Evolutionary conservation across 148 eudicot genomes (phyloP).

Genomic region (Beta vulgaris): DNA sequence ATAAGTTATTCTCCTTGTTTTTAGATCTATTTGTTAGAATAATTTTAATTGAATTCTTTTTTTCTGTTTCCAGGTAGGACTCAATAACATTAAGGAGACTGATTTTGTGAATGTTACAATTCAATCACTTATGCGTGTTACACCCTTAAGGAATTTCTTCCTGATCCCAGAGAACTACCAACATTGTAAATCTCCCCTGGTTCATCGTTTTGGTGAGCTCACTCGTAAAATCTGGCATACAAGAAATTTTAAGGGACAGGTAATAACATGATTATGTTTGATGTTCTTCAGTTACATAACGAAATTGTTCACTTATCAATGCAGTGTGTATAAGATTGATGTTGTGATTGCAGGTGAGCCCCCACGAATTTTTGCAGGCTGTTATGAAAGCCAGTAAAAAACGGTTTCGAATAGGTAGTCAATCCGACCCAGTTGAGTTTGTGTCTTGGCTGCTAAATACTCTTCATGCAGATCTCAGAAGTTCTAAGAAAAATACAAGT

Average conservation of each 20-base stretch:
- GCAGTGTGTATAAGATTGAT: background rate
- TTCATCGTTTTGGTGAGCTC: conserved; percentile 96
- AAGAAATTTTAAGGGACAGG: conserved; percentile 98
- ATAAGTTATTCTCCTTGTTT: background rate
- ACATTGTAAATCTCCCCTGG: conserved; percentile 75
- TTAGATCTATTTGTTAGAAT: background rate
- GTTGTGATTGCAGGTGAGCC: conserved; percentile 70
- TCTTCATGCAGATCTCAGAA: conserved; percentile 68
- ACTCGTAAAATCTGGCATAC: conserved; percentile 95
- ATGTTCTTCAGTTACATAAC: background rate
- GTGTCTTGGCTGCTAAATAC: conserved; percentile 95
- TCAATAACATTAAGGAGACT: conserved; percentile 85
- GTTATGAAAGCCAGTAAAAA: conserved; percentile 93
- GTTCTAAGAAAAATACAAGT: conserved; percentile 62
- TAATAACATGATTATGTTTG: conserved; percentile 27
- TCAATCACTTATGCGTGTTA: conserved; percentile 92
- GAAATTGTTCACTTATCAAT: background rate
- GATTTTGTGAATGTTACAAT: conserved; percentile 96
- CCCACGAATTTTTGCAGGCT: conserved; percentile 97
- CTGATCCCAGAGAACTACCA: conserved; percentile 89
- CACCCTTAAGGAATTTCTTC: conserved; percentile 93
- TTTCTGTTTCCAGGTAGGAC: conserved; percentile 63
- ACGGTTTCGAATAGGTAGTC: conserved; percentile 76
- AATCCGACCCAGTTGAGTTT: conserved; percentile 95
- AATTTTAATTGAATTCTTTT: too few species aligned